Evolutionary conservation across 1,284 basidiomycete genomes (phyloP).

Genomic region (Cyathus olla): DNA sequence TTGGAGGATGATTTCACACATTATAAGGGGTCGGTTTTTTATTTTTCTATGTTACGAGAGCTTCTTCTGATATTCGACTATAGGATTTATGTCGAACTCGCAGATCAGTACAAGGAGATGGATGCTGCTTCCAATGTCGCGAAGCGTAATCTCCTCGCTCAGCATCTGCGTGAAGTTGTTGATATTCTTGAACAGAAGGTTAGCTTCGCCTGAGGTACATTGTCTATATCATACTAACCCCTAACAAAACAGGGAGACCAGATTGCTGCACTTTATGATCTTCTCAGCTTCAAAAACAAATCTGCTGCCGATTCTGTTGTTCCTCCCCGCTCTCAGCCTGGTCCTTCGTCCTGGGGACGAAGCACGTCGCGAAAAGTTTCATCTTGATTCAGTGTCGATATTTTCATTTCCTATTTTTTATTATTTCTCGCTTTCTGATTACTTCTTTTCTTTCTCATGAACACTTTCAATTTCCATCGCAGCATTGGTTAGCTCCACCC

Average conservation of each 20-base stretch:
- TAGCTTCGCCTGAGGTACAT: not conserved
- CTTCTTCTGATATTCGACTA: constrained; percentile 12
- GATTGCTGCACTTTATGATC: constrained; percentile 86
- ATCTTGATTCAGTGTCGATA: no score
- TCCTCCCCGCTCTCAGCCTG: no score
- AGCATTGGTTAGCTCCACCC: no score
- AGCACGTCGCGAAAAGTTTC: no score
- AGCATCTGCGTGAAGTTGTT: constrained; percentile 90
- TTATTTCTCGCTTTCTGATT: no score
- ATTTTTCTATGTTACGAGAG: not conserved
- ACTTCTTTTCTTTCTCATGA: no score
- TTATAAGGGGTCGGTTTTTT: constrained; percentile 79
- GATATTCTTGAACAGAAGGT: constrained; percentile 91
- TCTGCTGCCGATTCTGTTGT: constrained; percentile 49
- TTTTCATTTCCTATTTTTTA: no score
- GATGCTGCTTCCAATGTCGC: constrained; percentile 84
- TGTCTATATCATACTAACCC: not conserved
- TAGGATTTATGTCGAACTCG: constrained; percentile 89
- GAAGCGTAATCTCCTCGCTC: constrained; percentile 85
- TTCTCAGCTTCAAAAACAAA: constrained; percentile 81
- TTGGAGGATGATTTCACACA: constrained; percentile 92
- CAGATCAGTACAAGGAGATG: constrained; percentile 91
- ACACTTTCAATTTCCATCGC: no score
- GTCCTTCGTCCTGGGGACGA: no score
- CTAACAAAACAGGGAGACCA: constrained; percentile 79